Percentiles rank a stretch among this genome's conserved stretches.
Evolutionary conservation across 192 early-diverging fungal species (phyloP).

Genomic region (Umbelopsis ramanniana): DNA sequence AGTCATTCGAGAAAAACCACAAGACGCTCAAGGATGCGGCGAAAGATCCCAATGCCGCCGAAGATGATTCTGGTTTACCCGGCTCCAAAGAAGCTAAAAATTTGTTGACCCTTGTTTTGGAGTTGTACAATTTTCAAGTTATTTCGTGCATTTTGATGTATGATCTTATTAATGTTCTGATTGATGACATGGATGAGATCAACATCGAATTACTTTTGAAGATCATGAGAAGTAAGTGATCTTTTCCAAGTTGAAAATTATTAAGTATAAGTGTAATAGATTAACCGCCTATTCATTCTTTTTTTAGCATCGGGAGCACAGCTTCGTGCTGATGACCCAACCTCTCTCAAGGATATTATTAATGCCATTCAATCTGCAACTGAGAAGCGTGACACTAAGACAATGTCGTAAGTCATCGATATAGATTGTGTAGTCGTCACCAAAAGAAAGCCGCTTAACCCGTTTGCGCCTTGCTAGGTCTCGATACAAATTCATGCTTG

Average conservation of each 20-base stretch:
- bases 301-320: constrained; percentile 73
- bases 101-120: constrained; percentile 77
- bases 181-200: constrained; percentile 74
- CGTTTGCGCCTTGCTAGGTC: constrained; percentile 46
- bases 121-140: constrained; percentile 91
- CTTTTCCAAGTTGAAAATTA: not conserved
- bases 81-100: constrained; percentile 79
- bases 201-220: constrained; percentile 90
- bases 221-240: constrained; percentile 67
- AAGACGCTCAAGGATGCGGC: constrained; percentile 45
- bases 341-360: constrained; percentile 90
- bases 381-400: constrained; percentile 45
- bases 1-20: constrained; percentile 69
- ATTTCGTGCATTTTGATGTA: constrained; percentile 86
- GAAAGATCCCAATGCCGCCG: not conserved
- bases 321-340: constrained; percentile 90
- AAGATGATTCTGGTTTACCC: constrained; percentile 45
- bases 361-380: constrained; percentile 63
- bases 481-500: constrained; percentile 92
- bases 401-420: constrained; percentile 44
- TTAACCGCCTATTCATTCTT: not conserved
- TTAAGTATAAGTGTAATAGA: not conserved
- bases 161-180: constrained; percentile 78
- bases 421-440: constrained; percentile 35
- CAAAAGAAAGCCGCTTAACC: constrained; percentile 36